These are phyloP conservation scores for Coniochaeta ligniaria DNA, from an alignment of 2,329 filamentous ascomycete genomes.

Conservation along the genomic window DNA sequence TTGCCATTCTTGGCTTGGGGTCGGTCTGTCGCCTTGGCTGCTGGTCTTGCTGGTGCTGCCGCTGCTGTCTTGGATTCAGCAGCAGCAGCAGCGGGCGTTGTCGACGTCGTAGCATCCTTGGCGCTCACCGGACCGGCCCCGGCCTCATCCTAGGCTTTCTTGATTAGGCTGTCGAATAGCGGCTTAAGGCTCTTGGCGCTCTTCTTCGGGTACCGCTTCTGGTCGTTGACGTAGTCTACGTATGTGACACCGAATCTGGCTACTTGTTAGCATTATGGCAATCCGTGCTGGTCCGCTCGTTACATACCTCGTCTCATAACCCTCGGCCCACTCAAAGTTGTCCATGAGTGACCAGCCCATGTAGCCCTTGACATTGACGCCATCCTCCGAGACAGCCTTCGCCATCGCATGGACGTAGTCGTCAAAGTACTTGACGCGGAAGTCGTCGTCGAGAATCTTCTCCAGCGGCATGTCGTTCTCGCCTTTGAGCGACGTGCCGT, in stretches of 20 bases:
- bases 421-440: constrained; percentile 72
- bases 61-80: neutral
- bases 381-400: constrained; percentile 61
- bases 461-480: constrained; percentile 70
- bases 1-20: constrained; percentile 2
- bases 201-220: constrained; percentile 79
- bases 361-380: constrained; percentile 73
- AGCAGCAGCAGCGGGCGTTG: neutral
- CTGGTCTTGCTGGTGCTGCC: constrained; percentile 2
- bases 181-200: constrained; percentile 65
- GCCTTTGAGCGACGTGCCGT: constrained; percentile 75
- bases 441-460: constrained; percentile 71
- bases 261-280: neutral
- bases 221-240: constrained; percentile 73
- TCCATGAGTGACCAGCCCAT: constrained; percentile 86
- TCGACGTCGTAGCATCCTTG: neutral
- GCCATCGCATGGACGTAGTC: constrained; percentile 73
- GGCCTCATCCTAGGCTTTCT: constrained; percentile 40
- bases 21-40: constrained; percentile 1
- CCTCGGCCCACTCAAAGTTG: constrained; percentile 91
- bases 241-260: constrained; percentile 66
- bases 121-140: constrained; percentile 1
- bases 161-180: constrained; percentile 65
- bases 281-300: neutral
- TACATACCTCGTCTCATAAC: constrained; percentile 65